These are phyloP conservation scores for Panicum miliaceum DNA, from an alignment of 176 grass and related monocot species.

Conservation along the genomic window DNA sequence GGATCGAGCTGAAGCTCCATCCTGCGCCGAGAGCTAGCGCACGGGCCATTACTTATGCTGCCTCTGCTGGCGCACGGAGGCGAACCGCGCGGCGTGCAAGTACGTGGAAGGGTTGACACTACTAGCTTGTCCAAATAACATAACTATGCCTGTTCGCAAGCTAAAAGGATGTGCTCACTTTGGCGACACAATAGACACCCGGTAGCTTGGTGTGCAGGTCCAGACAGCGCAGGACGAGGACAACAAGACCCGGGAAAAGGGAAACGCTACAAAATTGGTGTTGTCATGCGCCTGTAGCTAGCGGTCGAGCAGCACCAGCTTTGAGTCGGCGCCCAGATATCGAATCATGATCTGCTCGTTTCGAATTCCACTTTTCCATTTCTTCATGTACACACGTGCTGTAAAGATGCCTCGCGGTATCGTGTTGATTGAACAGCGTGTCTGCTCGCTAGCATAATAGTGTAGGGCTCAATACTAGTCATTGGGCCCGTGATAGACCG, in stretches of 20 bases:
- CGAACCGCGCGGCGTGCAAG: neutral
- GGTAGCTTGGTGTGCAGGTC: neutral
- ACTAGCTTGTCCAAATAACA: too few relatives aligned
- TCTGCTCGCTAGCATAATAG: too few relatives aligned
- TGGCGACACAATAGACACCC: constrained; percentile 46
- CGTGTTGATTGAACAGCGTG: too few relatives aligned
- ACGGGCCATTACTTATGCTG: neutral
- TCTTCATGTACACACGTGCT: too few relatives aligned
- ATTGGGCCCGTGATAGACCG: too few relatives aligned
- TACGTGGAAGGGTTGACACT: neutral
- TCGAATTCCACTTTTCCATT: too few relatives aligned
- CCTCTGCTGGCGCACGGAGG: neutral
- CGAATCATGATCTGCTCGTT: too few relatives aligned
- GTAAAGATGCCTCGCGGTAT: too few relatives aligned
- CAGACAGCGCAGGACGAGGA: neutral
- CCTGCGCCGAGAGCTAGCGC: neutral
- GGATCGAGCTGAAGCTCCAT: neutral
- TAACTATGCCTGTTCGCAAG: neutral
- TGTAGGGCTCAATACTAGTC: too few relatives aligned
- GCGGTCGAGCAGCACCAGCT: neutral
- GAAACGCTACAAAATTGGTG: neutral
- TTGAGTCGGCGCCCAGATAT: too few relatives aligned
- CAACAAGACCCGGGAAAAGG: neutral
- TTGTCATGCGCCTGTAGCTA: neutral
- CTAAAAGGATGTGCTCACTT: constrained; percentile 57